Base-by-base conservation (phyloP, 768 basidiomycete genomes). In the Xerocomellus amylosporus region DNA sequence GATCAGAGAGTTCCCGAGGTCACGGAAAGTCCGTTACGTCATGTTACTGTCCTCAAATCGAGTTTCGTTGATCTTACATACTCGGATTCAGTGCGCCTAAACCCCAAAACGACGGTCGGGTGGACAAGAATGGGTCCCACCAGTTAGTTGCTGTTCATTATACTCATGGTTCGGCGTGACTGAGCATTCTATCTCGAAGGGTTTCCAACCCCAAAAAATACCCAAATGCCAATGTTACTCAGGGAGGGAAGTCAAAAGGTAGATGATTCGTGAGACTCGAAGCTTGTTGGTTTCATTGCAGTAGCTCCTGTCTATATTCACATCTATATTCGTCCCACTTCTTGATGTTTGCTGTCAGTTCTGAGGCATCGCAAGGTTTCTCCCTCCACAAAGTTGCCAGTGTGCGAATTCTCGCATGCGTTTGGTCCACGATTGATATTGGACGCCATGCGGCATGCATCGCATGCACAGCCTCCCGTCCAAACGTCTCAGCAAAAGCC, bases 141-240 rank as follows among this genome's bases (percentile, higher is more conserved):
- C 42, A 42, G 63, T 65, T 6, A 19, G 55, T 54, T 17, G 3
- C n/a, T 26, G 41, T 56, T 20, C 22, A 39, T 54, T 17, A n/a
- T 40, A 19, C 20, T 17, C 7, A 5, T 31, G 8, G 38, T 28
- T 42, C 17, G 12, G 7, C 14, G 10, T 40, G 17, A 45, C 30
- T 56, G 26, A 60, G 2, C 9, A 5, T 33, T 43, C 33, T 5
- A 24, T 45, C 42, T 33, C 31, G 6, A 42, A 58, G 56, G 2
- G 1, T 13, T 33, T 1, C 50, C 1, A 12, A 36, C 12, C 4
- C 5, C 4, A 0, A 8, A 1, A 24, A 45, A 1, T 46, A 36
- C 30, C 30, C 30, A 30, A 30, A 30, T 2, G 30, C 30, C 9
- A 30, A 30, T 2, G 30, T 10, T 10, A 30, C 26, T 0, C 9